Percentiles rank a stretch among this genome's conserved stretches.
Conservation (phyloP, 2,329 filamentous ascomycete species). For the Microsporum ferrugineum region DNA sequence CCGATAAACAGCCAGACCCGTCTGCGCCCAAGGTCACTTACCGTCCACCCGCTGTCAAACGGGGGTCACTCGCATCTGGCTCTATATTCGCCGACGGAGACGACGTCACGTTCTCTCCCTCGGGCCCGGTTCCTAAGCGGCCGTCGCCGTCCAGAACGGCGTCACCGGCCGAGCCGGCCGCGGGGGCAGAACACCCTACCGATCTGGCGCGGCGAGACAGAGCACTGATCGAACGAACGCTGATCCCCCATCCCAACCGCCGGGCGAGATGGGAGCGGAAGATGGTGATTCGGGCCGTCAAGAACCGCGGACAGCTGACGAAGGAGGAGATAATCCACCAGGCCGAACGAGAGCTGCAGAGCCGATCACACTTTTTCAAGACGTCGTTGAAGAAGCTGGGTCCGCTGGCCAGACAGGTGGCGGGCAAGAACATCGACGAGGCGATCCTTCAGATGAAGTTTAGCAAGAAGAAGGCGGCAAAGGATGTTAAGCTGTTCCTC, state of each 20-base stretch:
- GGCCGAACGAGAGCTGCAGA: slow-evolving; percentile 47
- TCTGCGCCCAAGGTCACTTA: slow-evolving; percentile 6
- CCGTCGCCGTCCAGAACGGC: neutral
- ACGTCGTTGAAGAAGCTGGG: slow-evolving; percentile 88
- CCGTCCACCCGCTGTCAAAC: slow-evolving; percentile 16
- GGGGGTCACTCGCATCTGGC: slow-evolving; percentile 26
- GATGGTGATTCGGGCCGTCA: slow-evolving; percentile 68
- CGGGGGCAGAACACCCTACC: slow-evolving; percentile 11
- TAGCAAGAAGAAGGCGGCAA: slow-evolving; percentile 83
- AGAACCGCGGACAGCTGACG: slow-evolving; percentile 54
- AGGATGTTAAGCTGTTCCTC: slow-evolving; percentile 67
- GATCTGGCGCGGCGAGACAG: slow-evolving; percentile 33
- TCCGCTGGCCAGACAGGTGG: slow-evolving; percentile 74
- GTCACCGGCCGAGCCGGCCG: slow-evolving; percentile 2
- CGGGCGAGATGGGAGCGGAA: slow-evolving; percentile 69
- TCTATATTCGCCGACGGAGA: slow-evolving; percentile 35
- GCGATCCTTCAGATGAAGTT: slow-evolving; percentile 92
- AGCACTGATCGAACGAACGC: slow-evolving; percentile 47
- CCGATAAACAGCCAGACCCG: neutral
- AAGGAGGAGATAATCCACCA: slow-evolving; percentile 57
- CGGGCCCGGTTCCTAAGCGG: slow-evolving; percentile 13
- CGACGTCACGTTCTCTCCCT: slow-evolving; percentile 16
- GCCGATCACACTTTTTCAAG: slow-evolving; percentile 61
- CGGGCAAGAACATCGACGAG: slow-evolving; percentile 86
- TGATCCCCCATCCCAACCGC: slow-evolving; percentile 64